A percentile compares a stretch with the other conserved stretches of the same genome.
Conservation (phyloP, 768 basidiomycete species). For the Trametes sanguinea region DNA sequence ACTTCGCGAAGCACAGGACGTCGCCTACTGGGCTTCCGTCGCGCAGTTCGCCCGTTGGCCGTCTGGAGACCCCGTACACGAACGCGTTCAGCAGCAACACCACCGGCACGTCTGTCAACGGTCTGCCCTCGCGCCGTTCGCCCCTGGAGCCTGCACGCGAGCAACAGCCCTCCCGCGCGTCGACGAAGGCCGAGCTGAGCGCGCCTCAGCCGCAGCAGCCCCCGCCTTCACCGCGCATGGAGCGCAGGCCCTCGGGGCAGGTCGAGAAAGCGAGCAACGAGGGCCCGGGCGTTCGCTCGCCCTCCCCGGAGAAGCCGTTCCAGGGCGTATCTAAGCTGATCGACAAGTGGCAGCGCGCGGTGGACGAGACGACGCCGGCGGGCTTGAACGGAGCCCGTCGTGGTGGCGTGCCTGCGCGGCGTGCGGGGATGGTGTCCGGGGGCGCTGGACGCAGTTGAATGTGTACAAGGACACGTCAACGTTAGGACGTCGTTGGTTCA, state of each 20-base stretch:
- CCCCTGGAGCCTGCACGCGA: conserved; percentile 18
- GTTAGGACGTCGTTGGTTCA: neutral
- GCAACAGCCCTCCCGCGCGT: conserved; percentile 14
- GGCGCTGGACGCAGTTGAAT: conserved; percentile 13
- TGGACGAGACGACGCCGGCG: conserved; percentile 38
- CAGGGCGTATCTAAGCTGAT: conserved; percentile 84
- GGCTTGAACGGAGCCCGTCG: conserved; percentile 7
- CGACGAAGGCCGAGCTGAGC: conserved; percentile 5
- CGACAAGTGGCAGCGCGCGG: conserved; percentile 86
- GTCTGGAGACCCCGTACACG: conserved; percentile 30
- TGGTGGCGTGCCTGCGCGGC: conserved; percentile 17
- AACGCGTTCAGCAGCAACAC: conserved; percentile 24
- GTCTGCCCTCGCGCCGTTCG: conserved; percentile 25
- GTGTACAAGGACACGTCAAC: neutral
- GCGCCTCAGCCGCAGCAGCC: neutral
- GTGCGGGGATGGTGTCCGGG: conserved; percentile 22
- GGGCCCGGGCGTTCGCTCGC: conserved; percentile 39
- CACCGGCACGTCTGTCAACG: conserved; percentile 23
- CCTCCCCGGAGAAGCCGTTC: conserved; percentile 77
- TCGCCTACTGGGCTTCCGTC: conserved; percentile 26
- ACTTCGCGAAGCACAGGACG: conserved; percentile 10
- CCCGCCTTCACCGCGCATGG: conserved; percentile 15
- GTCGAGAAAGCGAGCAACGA: neutral
- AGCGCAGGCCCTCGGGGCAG: conserved; percentile 16
- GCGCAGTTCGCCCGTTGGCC: conserved; percentile 28